Base-by-base conservation (phyloP, 1,284 basidiomycete species). In the Cutaneotrichosporon dermatis region DNA sequence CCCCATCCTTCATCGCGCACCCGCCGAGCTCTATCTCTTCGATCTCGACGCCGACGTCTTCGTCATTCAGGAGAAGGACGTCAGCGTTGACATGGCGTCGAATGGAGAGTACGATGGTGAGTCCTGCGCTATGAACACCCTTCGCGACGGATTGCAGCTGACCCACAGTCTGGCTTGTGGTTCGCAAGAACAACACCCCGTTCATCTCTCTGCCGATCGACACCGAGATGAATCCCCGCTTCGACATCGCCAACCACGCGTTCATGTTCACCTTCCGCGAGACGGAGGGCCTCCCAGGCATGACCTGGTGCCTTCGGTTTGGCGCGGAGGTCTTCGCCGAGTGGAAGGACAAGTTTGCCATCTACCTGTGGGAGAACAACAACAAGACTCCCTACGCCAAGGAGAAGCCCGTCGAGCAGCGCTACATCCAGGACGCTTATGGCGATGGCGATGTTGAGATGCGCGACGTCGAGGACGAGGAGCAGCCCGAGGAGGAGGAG, bases 261-360 rank as follows among this genome's bases (percentile, higher is more conserved):
- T 83, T 95, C 64, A 94, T 93, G 36, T 78, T 85, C 61, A 82
- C 82, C 6, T 77, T 75, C 68, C 73, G 70, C 33, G 72, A 73
- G 53, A 83, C 83, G n/a, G 81, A 83, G 55, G 84, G 86, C 42
- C 66, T 76, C 11, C 76, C 79, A 25, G 83, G 85, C 69, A 86
- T 83, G 71, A 92, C 92, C 59, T 93, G 92, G 92, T 85, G 90
- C 58, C 82, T 98, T 68, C 82, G 86, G 62, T 93, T 96, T 73
- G 68, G 74, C 5, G 79, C 80, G 11, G 73, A 82, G 59, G 81
- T 80, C 1, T 94, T 88, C 69, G 76, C 80, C 4, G 77, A 75
- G 8, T 91, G 92, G 79, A 83, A 88, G 67, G 79, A 82, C 48
- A 80, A 82, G 6, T 92, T 92, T 72, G 85, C 85, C 2, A 84